Evolutionary conservation across 2,329 filamentous ascomycete genomes (phyloP), one percentile per base, ranked within the genome.

Genomic region (Trichoderma harzianum): DNA sequence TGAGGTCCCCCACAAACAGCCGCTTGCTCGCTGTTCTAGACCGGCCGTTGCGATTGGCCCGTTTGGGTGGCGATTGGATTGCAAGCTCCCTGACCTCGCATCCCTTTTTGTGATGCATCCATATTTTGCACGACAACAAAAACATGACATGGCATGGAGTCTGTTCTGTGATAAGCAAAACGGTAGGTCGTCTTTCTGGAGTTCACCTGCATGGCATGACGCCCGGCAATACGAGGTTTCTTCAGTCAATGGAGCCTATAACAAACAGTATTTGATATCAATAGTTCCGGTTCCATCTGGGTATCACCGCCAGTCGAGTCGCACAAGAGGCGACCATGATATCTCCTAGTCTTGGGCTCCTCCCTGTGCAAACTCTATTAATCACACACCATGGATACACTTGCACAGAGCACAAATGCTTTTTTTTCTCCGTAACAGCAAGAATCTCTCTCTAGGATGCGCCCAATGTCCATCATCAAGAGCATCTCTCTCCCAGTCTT

Each of bases 221-320:
- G 26, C 36, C 55, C 14, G 36, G 5, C 28, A 62, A 69, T 69
- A 69, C 67, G 67, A 69, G 67, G 10, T 53, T 12, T 60, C n/a
- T 28, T 34, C 8, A 26, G 14, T 51, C 43, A 21, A 51, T 1
- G 43, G 43, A 51, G 43, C 43, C 39, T 47, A 1, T 26, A 3
- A 43, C 47, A 18, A 18, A 47, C 21, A 58, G 57, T 65, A 34
- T n/a, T n/a, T n/a, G n/a, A n/a, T 10, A 24, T 11, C 32, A 16
- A 14, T 32, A 32, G n/a, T 5, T 60, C 55, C n/a, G n/a, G 18
- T 60, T 60, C 55, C n/a, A 32, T 68, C 18, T 61, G 66, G 64
- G 67, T 62, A 69, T 53, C 39, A 69, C 67, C 67, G 67, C 67
- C 67, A 62, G 66, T 69, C 57, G n/a, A 62, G 66, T 69, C 57